Evolutionary conservation across 2,329 filamentous ascomycete species (phyloP).

Genomic region (Colletotrichum plurivorum): DNA sequence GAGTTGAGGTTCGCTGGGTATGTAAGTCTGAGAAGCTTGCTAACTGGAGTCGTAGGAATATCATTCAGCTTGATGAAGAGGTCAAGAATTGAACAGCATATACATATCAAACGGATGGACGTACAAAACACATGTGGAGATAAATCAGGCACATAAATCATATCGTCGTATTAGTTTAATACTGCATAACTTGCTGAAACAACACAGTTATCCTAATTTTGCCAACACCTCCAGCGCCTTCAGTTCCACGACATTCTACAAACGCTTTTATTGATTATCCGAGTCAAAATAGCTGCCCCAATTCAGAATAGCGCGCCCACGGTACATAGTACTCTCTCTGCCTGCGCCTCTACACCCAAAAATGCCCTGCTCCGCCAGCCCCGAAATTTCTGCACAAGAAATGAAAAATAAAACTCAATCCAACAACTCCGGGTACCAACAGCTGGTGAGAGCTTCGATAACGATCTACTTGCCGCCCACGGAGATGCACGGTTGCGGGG

Average conservation of each 20-base stretch:
- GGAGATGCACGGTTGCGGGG: slow-evolving; percentile 33
- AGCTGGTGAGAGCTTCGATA: slow-evolving; percentile 34
- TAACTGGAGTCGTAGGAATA: neutral
- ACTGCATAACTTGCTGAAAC: no score
- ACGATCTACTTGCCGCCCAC: slow-evolving; percentile 23
- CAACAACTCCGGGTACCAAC: slow-evolving; percentile 32
- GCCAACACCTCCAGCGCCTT: no score
- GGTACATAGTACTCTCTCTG: neutral
- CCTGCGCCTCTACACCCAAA: neutral
- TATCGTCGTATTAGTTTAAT: no score
- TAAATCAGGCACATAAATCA: no score
- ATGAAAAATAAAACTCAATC: neutral
- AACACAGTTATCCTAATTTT: no score
- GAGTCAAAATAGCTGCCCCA: neutral
- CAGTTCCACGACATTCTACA: neutral
- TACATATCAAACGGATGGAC: no score
- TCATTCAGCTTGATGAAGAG: slow-evolving; percentile 1
- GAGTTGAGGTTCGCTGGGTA: slow-evolving; percentile 44
- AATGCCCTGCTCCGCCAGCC: neutral
- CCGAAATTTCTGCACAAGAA: neutral
- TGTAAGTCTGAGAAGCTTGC: neutral
- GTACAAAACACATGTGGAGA: no score
- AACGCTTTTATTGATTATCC: neutral
- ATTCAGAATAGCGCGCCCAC: slow-evolving; percentile 4
- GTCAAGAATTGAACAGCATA: neutral